Base-by-base conservation (phyloP, 1,284 basidiomycete species). In the Vanrija pseudolonga region DNA sequence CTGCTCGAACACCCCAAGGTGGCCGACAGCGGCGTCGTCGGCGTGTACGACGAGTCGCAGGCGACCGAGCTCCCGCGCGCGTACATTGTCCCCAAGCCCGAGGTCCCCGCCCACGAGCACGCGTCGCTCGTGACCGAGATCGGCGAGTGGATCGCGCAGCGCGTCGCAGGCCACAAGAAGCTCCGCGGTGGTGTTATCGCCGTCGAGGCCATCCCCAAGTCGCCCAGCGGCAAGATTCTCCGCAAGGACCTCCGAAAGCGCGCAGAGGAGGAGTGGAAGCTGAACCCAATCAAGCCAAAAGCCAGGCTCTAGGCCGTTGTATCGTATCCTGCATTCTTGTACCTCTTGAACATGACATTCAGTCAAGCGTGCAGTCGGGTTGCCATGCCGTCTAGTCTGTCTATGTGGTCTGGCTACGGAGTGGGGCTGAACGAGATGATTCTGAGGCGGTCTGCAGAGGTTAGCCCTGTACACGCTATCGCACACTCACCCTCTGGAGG, bases 1-100 rank as follows among this genome's bases (percentile, higher is more conserved):
- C 81, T 92, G 0, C 73, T 91, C 15, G 81, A 81, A 6, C 86
- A 90, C 63, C 83, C 85, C 0, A 81, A 86, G 2, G 79, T 89
- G 22, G 82, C 81, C 4, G 88, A 90, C 62, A 79, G 80, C 0
- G 88, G 84, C 9, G 87, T 89, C 4, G 83, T 89, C 53, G 86
- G 87, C 2, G 76, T 90, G 0, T 77, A 85, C 4, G 81, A 80
- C 55, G 74, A 77, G 2, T 78, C 78, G 48, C 80, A 88, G 63
- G 86, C 84, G 2, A 89, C 88, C 2, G 89, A 91, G 68, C 78
- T 90, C 11, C 89, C 89, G 15, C 81, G 86, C 12, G 54, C 49
- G 12, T 56, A 56, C 46, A 45, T 56, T 19, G 54, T 56, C 15
- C 41, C 39, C n/a, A 75, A 14, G 23, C 65, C 26, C 50, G 82